Base-by-base conservation (phyloP, 169 alveolate species). In the Plasmodium gaboni region DNA sequence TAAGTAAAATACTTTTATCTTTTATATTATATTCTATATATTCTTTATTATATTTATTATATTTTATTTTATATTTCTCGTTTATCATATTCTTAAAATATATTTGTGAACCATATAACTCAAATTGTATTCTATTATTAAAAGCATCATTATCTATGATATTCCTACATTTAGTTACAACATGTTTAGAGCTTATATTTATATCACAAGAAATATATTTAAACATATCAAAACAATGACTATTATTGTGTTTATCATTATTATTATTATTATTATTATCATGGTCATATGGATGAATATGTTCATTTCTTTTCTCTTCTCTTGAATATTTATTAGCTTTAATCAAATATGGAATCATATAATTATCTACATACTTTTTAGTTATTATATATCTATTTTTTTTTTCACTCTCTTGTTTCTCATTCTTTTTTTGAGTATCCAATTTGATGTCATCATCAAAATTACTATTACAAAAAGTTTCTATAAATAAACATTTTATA, bases 51-150 rank as follows among this genome's bases (percentile, higher is more conserved):
- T 68, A 19, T 10, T 10, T 24, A 10, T 68, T 32, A 12, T 5
- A 10, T 50, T 24, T 55, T 0, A 17, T 44, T 44, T 53, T 10
- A 46, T 3, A 53, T 38, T 17, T 38, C 17, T 50, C 63, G 4
- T 19, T 60, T 44, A 68, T 64, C 32, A 83, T 68, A 61, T 68
- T 17, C 44, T 83, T 72, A 71, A 83, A 83, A 71, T 68, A 83
- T 60, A 83, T 55, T 17, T 83, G 22, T 15, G 85, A 68, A 17
- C 24, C 80, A 12, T 71, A 50, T n/a, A 83, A 71, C 0, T 83
- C 46, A 61, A 83, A 15, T 28, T 42, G 59, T 61, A 83, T 32
- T 17, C 32, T 42, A 7, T 48, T 59, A n/a, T 24, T 9, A 38
- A 8, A n/a, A 4, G 13, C 4, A 46, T 70, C 3, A 19, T 26